A percentile compares a stretch with the other conserved stretches of the same genome.
Evolutionary conservation across 805 yeast genomes (phyloP).

Genomic region (Kodamaea nitidulidarum): DNA sequence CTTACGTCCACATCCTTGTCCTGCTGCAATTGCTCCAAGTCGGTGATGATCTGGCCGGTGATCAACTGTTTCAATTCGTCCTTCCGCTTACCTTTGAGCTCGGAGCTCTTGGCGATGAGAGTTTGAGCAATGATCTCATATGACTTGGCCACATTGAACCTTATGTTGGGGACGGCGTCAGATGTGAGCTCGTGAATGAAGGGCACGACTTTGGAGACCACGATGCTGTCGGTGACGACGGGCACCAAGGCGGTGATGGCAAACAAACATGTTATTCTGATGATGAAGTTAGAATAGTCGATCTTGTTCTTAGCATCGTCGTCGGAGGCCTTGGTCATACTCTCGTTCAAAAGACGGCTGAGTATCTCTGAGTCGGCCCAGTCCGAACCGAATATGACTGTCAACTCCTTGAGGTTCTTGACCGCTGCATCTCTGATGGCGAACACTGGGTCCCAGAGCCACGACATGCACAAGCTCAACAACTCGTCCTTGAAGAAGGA

Average conservation of each 20-base stretch:
- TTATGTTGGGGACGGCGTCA: slow-evolving; percentile 90
- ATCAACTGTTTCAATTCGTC: slow-evolving; percentile 25
- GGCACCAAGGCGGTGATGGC: slow-evolving; percentile 81
- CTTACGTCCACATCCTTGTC: slow-evolving; percentile 90
- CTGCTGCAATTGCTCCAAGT: slow-evolving; percentile 56
- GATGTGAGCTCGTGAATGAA: slow-evolving; percentile 65
- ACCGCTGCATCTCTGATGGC: slow-evolving; percentile 97
- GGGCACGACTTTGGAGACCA: slow-evolving; percentile 68
- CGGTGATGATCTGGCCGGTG: slow-evolving; percentile 52
- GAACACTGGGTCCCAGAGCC: slow-evolving; percentile 97
- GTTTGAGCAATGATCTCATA: slow-evolving; percentile 58
- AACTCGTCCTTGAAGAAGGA: slow-evolving; percentile 89
- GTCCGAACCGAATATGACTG: slow-evolving; percentile 83
- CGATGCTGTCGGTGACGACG: slow-evolving; percentile 55
- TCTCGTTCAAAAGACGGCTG: slow-evolving; percentile 55
- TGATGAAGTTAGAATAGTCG: slow-evolving; percentile 72
- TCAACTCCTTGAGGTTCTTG: slow-evolving; percentile 68
- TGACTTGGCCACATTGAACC: slow-evolving; percentile 92
- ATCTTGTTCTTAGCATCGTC: slow-evolving; percentile 25
- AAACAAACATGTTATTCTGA: slow-evolving; percentile 85
- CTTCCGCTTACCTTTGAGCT: slow-evolving; percentile 7
- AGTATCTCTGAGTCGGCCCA: slow-evolving; percentile 91
- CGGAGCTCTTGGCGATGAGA: slow-evolving; percentile 23
- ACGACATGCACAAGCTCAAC: slow-evolving; percentile 87
- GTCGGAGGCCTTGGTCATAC: slow-evolving; percentile 14